phyloP scores from a whole-genome alignment of 2,329 filamentous ascomycete species.

The Ophiostoma australiae region DNA sequence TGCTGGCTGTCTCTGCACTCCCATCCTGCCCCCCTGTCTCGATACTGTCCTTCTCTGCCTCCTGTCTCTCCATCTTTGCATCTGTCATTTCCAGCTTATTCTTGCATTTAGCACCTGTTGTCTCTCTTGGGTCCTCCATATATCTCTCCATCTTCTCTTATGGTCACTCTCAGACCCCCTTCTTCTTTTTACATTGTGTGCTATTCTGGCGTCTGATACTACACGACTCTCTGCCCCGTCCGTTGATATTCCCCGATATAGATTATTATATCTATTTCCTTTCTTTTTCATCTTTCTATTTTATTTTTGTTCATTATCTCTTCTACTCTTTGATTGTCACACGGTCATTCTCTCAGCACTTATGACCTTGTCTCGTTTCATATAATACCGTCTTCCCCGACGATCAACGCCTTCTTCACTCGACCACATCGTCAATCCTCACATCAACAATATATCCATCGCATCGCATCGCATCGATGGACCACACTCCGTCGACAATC shows the following conservation, averaged over 20 bases:
- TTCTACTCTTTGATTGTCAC: not conserved
- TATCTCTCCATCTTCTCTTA: not conserved
- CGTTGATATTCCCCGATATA: not conserved
- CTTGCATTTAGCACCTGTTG: not conserved
- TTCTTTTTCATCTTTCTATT: not conserved
- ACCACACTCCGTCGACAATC: slow-evolving; percentile 20
- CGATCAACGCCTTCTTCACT: not conserved
- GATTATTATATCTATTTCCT: not conserved
- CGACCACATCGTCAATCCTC: not conserved
- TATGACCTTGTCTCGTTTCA: slow-evolving; percentile 9
- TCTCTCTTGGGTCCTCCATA: not conserved
- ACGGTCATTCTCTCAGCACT: not conserved
- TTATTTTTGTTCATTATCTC: not conserved
- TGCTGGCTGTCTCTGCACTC: not conserved
- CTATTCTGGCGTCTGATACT: not conserved
- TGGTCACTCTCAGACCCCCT: not conserved
- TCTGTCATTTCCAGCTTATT: not conserved
- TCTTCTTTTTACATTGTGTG: not conserved
- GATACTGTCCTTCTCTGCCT: slow-evolving; percentile 1
- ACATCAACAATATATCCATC: not conserved
- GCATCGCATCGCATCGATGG: slow-evolving; percentile 19
- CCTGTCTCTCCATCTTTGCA: not conserved
- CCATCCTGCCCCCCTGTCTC: not conserved
- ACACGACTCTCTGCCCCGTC: not conserved
- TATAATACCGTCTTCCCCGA: slow-evolving; percentile 7